A percentile compares a stretch with the other conserved stretches of the same genome.
phyloP scores from a whole-genome alignment of 2,329 filamentous ascomycete species.

The Ascomycota sp. region DNA sequence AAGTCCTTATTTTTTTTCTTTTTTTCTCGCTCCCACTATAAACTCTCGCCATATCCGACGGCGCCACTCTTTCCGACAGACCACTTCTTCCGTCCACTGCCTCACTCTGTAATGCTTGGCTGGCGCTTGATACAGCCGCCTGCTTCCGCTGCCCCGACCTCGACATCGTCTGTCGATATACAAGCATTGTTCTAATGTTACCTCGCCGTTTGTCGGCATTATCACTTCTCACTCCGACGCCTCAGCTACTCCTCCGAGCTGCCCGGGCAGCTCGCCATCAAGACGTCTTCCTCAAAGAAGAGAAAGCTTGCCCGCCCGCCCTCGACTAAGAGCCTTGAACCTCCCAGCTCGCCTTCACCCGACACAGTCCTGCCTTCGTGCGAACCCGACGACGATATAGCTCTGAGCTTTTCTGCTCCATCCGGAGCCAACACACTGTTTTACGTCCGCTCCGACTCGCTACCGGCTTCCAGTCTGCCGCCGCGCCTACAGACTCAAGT shows the following conservation, averaged over 20 bases:
- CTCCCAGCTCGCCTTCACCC: slow-evolving; percentile 15
- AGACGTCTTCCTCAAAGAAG: slow-evolving; percentile 57
- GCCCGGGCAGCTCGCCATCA: slow-evolving; percentile 47
- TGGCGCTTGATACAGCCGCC: neutral
- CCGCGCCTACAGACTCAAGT: slow-evolving; percentile 27
- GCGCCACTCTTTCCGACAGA: neutral
- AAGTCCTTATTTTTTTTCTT: neutral
- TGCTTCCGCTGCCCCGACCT: neutral
- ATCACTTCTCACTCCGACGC: neutral
- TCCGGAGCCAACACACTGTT: slow-evolving; percentile 18
- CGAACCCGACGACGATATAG: slow-evolving; percentile 27
- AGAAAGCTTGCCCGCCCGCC: slow-evolving; percentile 37
- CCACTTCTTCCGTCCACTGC: no score
- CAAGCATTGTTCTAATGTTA: slow-evolving; percentile 1
- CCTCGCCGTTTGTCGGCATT: neutral
- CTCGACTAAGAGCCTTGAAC: slow-evolving; percentile 21
- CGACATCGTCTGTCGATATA: neutral
- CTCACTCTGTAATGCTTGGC: neutral
- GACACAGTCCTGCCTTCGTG: slow-evolving; percentile 31
- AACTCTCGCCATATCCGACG: neutral
- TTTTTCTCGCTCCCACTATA: neutral
- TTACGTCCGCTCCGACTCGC: slow-evolving; percentile 21
- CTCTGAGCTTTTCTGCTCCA: slow-evolving; percentile 28
- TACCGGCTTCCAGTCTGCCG: slow-evolving; percentile 29
- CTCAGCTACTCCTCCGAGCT: slow-evolving; percentile 25